These are phyloP conservation scores for Rosa persica DNA, from an alignment of 306 rosid genomes.

Conservation along the genomic window DNA sequence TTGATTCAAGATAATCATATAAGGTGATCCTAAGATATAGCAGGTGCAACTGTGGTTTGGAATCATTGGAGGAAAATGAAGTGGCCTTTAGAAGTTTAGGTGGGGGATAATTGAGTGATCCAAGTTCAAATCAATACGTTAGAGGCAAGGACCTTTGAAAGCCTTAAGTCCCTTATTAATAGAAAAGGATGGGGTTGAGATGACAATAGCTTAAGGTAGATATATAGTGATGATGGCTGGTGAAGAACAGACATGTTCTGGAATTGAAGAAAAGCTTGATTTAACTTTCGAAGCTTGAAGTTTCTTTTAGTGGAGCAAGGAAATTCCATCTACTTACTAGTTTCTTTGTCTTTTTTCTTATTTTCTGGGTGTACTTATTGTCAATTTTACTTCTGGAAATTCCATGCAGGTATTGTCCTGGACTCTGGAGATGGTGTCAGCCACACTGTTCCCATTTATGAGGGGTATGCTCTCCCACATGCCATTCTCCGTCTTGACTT, in stretches of 20 bases:
- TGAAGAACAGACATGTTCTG: neutral
- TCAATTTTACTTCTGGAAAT: slow-evolving; percentile 10
- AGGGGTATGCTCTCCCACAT: slow-evolving; percentile 81
- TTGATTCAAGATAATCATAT: neutral
- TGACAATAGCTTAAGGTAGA: neutral
- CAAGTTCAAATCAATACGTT: neutral
- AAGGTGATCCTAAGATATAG: neutral
- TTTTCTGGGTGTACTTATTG: slow-evolving; percentile 4
- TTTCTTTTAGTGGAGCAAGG: neutral
- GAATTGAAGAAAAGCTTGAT: too few species aligned
- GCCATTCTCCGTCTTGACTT: slow-evolving; percentile 88
- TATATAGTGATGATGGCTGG: neutral
- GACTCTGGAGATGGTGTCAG: slow-evolving; percentile 94
- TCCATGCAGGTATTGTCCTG: slow-evolving; percentile 65
- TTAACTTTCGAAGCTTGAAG: too few species aligned
- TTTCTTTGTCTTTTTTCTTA: neutral
- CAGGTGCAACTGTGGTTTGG: neutral
- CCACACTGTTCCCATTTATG: slow-evolving; percentile 82
- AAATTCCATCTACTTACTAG: neutral
- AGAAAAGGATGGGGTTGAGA: neutral
- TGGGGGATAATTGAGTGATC: neutral
- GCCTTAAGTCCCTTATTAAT: neutral
- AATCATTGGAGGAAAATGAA: neutral
- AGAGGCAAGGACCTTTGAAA: neutral
- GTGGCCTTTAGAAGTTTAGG: neutral